Evolutionary conservation across 441 rosid species (phyloP), one percentile per base, ranked within the genome.

Genomic region (Pelargonium myrrhifolium): DNA sequence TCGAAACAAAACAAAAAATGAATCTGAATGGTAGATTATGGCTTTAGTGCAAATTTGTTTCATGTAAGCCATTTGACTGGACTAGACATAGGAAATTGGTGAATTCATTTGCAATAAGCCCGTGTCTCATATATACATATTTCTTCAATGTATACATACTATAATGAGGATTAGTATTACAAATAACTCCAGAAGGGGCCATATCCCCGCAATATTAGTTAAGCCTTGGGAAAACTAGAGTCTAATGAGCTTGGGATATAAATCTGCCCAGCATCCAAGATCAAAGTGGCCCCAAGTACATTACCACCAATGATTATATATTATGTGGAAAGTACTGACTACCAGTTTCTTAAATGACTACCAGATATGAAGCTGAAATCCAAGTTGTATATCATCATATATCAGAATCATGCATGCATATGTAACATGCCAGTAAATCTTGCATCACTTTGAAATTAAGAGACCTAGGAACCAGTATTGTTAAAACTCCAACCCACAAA

Each of bases 1-100:
- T 59, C 56, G 61, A 64, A 12, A 39, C 26, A 53, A 9, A 42
- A 40, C 45, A 39, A 64, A 47, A 47, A 1, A 0, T 45, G 72
- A 69, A 66, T n/a, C 9, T 45, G 56, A 37, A 55, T 53, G 21
- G 43, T 49, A 71, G 9, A 72, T 40, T 39, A 68, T 26, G 68
- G 58, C 17, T 51, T 17, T 15, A 17, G n/a, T 53, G 22, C 17
- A 22, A 53, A 15, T 53, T 53, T 53, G 9, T 49, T 20, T n/a
- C 6, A 17, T n/a, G 15, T 49, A n/a, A 4, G 4, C 56, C 56
- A 49, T 49, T 49, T 45, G 3, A 10, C 14, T n/a, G 15, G 51
- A 45, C 49, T 43, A 11, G 49, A 55, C 26, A 18, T 28, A 28
- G 31, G 31, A 28, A 3, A 28, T 2, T 28, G 31, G 31, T 28